Evolutionary conservation across 331 rosid species (phyloP).

Genomic region (Pyracantha coccinea): DNA sequence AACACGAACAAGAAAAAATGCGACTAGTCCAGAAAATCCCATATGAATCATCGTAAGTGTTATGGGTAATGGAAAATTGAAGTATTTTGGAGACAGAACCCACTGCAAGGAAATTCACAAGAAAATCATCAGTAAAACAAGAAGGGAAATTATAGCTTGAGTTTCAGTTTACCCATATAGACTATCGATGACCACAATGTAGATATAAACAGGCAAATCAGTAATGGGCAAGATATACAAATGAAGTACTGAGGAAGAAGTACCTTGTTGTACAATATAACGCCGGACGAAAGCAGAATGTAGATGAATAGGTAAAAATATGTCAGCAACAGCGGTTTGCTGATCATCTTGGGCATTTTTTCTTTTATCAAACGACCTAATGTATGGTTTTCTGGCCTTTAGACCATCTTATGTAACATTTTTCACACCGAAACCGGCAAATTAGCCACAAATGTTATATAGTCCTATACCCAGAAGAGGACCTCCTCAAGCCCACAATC

Average conservation of each 20-base stretch:
- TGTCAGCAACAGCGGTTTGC: constrained; percentile 61
- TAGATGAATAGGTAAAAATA: constrained; percentile 74
- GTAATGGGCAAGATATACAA: background rate
- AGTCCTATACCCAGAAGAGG: background rate
- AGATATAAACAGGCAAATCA: background rate
- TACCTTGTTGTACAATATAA: constrained; percentile 90
- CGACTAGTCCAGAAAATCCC: constrained; percentile 88
- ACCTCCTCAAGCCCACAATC: constrained; percentile 8
- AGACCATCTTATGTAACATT: constrained; percentile 6
- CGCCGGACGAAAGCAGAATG: constrained; percentile 84
- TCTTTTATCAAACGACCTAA: background rate
- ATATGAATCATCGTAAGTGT: constrained; percentile 97
- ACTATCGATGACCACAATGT: background rate
- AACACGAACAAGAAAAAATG: constrained; percentile 83
- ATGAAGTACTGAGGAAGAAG: background rate
- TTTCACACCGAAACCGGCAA: background rate
- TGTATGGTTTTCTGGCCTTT: background rate
- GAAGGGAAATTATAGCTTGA: background rate
- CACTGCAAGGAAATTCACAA: constrained; percentile 54
- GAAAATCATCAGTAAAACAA: background rate
- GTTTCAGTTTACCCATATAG: background rate
- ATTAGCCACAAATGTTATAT: background rate
- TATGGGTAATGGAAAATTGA: constrained; percentile 83
- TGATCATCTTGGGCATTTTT: constrained; percentile 22
- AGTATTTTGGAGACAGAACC: constrained; percentile 87